phyloP scores from a whole-genome alignment of 768 basidiomycete species.

The Leccinum uliginosum region DNA sequence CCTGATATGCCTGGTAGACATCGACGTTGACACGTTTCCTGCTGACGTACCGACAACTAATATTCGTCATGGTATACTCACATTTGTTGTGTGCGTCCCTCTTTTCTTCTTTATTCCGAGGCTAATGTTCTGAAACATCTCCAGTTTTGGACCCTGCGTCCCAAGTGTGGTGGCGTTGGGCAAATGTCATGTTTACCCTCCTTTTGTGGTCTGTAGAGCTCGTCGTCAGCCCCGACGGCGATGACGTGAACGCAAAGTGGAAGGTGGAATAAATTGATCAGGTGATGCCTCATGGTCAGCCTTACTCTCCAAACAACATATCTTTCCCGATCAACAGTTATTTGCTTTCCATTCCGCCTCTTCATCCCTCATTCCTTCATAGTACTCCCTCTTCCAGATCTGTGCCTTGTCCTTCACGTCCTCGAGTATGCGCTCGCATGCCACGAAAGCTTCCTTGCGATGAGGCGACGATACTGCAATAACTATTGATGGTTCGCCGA shows the following conservation, averaged over 20 bases:
- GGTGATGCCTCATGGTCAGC: constrained; percentile 8
- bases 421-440: constrained; percentile 82
- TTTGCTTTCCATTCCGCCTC: constrained; percentile 73
- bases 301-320: not conserved
- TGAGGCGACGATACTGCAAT: constrained; percentile 84
- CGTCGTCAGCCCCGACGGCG: constrained; percentile 73
- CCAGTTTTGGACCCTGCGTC: constrained; percentile 82
- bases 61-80: constrained; percentile 85
- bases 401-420: constrained; percentile 78
- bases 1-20: constrained; percentile 43
- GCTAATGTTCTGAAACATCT: constrained; percentile 1
- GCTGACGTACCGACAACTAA: constrained; percentile 77
- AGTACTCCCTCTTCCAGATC: constrained; percentile 91
- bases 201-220: constrained; percentile 81
- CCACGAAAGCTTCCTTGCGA: constrained; percentile 73
- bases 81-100: constrained; percentile 68
- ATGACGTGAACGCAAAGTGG: constrained; percentile 65
- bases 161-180: constrained; percentile 94
- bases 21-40: constrained; percentile 71
- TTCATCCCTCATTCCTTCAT: constrained; percentile 61
- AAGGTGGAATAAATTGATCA: constrained; percentile 53
- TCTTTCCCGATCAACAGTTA: constrained; percentile 19
- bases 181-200: constrained; percentile 83
- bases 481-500: constrained; percentile 79
- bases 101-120: not conserved